Base-by-base conservation (phyloP, 75 land plant species). In the Adiantum capillusveneris region DNA sequence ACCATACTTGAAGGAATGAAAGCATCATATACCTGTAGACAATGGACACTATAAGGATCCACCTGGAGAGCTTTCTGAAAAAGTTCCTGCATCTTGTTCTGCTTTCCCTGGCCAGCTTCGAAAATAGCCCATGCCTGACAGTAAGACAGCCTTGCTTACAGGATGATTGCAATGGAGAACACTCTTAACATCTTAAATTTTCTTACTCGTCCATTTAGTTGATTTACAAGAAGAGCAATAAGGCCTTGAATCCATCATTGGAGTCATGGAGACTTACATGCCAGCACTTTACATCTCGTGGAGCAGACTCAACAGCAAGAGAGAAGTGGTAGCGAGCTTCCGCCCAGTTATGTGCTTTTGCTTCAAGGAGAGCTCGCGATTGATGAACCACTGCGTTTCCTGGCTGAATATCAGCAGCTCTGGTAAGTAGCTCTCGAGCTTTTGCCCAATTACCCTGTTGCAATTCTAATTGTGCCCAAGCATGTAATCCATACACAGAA, bases 361-460 rank as follows among this genome's bases (percentile, higher is more conserved):
- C 64, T 56, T 73, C 76, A 22, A 73, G 62, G 18, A 66, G 70
- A 14, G 76, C 76, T 53, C 76, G 59, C 14, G 71, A 68, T 44
- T 73, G 76, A 56, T 60, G 76, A 26, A 73, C 65, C 11, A 73
- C 76, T 6, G 76, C 76, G 56, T 73, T 73, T 19, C 70, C 70
- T 16, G 76, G 76, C 41, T 73, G 65, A 14, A 73, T 55, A 20
- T 29, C 56, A 31, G 71, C 76, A 41, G 76, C 76, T 31, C 65
- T 60, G 19, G 57, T 39, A 20, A 73, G 62, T 44, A 73, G 31
- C 2, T 54, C 52, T 44, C 65, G 20, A 5, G 76, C 76, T 55
- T 67, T 59, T 20, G 65, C 61, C 76, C 76, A 73, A 27, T 73
- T 73, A 41, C 76, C 76, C 31, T 66, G 52, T 31, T 62, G 56